phyloP scores from a whole-genome alignment of 2,329 filamentous ascomycete species.

The Knufia petricola region DNA sequence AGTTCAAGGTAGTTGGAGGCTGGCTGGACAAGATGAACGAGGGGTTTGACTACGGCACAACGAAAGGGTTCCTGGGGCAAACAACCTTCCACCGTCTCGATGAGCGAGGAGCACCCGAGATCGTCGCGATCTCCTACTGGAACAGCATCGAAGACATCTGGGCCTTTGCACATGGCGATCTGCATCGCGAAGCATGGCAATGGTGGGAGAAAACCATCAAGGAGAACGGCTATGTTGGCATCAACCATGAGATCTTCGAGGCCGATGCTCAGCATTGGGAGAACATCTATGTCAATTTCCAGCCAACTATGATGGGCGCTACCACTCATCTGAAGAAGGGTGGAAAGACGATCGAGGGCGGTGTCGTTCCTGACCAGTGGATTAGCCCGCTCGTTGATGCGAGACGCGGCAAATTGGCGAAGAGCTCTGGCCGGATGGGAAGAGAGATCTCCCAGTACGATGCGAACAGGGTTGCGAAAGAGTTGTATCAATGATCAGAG shows the following conservation, averaged over 20 bases:
- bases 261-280: constrained; percentile 34
- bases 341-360: constrained; percentile 19
- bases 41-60: constrained; percentile 20
- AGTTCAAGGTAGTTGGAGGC: constrained; percentile 23
- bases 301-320: constrained; percentile 28
- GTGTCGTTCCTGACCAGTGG: constrained; percentile 18
- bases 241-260: constrained; percentile 39
- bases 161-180: constrained; percentile 32
- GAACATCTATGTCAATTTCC: constrained; percentile 34
- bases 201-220: constrained; percentile 35
- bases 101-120: constrained; percentile 28
- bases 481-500: background rate
- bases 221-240: constrained; percentile 31
- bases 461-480: constrained; percentile 1
- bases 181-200: constrained; percentile 34
- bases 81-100: constrained; percentile 28
- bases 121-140: constrained; percentile 35
- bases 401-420: constrained; percentile 17
- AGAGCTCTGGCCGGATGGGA: constrained; percentile 19
- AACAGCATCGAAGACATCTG: constrained; percentile 34
- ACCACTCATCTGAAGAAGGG: constrained; percentile 19
- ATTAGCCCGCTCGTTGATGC: constrained; percentile 21
- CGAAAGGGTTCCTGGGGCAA: constrained; percentile 28
- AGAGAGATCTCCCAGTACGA: constrained; percentile 5
- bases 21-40: constrained; percentile 29